Conservation (phyloP, 1,139 yeast genomes). For the Hyphopichia fennica region DNA sequence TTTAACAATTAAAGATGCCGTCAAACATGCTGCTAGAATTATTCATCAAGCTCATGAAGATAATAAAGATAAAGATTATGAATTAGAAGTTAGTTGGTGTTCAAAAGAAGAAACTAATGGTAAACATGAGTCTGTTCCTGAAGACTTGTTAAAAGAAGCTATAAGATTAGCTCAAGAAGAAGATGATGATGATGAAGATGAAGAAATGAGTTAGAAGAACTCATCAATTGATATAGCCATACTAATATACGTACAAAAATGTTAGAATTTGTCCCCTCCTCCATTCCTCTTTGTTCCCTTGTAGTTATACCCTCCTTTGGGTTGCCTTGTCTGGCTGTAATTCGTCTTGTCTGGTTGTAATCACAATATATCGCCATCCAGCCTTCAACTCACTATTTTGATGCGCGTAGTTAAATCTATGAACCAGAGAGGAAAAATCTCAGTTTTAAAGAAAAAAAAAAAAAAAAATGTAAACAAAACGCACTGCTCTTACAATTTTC, state of each 20-base stretch:
- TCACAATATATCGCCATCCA: background rate
- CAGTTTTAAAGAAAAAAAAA: too few relatives aligned
- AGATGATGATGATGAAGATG: constrained; percentile 69
- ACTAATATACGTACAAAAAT: background rate
- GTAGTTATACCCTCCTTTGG: background rate
- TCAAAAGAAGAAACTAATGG: constrained; percentile 76
- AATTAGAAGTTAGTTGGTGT: constrained; percentile 88
- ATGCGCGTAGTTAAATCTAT: background rate
- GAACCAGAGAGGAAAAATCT: background rate
- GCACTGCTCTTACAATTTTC: background rate
- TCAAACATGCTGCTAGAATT: constrained; percentile 90
- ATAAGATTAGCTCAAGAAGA: constrained; percentile 78
- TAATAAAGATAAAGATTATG: constrained; percentile 95
- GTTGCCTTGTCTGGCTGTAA: background rate
- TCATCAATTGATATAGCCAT: constrained; percentile 11
- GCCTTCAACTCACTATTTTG: background rate
- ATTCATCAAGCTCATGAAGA: constrained; percentile 95
- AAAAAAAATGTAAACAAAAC: background rate
- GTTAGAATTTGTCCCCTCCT: background rate
- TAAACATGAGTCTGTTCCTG: constrained; percentile 77
- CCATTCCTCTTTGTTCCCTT: background rate
- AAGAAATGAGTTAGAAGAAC: constrained; percentile 13
- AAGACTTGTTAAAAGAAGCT: constrained; percentile 77
- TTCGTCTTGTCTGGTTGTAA: background rate
- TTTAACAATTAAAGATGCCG: constrained; percentile 75